Evolutionary conservation across 257 asterid genomes (phyloP).

Genomic region (Verbena officinalis): DNA sequence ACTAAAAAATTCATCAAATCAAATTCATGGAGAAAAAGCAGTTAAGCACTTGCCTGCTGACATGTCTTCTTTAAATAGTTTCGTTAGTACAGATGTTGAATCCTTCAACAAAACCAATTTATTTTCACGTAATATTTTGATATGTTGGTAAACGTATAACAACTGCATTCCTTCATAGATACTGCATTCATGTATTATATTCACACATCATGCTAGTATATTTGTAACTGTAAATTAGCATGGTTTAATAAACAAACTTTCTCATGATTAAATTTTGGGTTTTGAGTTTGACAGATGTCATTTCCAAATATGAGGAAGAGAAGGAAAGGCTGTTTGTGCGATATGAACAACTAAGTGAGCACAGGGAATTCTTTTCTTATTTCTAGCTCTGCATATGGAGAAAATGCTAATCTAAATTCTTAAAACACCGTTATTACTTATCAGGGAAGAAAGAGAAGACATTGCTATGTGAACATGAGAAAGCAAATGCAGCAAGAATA

Average conservation of each 20-base stretch:
- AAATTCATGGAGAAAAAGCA: not conserved
- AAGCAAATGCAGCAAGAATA: constrained; percentile 60
- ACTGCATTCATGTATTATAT: too few relatives aligned
- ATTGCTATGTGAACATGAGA: constrained; percentile 73
- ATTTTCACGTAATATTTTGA: too few relatives aligned
- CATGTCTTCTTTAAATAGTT: not conserved
- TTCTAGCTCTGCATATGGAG: constrained; percentile 17
- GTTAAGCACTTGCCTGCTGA: not conserved
- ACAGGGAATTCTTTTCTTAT: constrained; percentile 6
- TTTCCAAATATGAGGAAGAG: constrained; percentile 87
- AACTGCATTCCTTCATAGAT: too few relatives aligned
- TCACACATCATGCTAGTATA: too few relatives aligned
- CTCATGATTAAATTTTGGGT: constrained; percentile 29
- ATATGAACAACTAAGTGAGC: constrained; percentile 87
- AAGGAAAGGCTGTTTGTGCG: constrained; percentile 64
- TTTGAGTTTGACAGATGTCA: constrained; percentile 53
- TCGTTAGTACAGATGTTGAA: not conserved
- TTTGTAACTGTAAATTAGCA: too few relatives aligned
- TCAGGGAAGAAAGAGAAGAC: constrained; percentile 94
- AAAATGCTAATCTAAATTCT: constrained; percentile 11
- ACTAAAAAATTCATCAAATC: not conserved
- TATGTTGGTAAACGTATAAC: too few relatives aligned
- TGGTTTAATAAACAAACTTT: not conserved
- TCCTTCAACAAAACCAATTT: too few relatives aligned
- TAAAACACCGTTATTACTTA: not conserved